Evolutionary conservation across 2,329 filamentous ascomycete species (phyloP).

Genomic region (Sclerotinia minor): DNA sequence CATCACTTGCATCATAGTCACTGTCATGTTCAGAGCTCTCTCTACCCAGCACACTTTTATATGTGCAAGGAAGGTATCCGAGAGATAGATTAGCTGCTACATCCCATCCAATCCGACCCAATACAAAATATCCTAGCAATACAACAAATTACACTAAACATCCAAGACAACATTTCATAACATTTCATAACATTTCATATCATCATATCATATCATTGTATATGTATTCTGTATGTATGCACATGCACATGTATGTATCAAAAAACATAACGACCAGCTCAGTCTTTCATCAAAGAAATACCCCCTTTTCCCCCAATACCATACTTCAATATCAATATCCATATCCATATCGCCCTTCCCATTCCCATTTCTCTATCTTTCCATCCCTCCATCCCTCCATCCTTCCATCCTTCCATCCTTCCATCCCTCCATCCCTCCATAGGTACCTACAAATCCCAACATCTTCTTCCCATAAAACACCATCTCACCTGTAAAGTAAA

Average conservation of each 20-base stretch:
- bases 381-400: no score
- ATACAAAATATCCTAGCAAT: neutral
- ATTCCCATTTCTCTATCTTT: neutral
- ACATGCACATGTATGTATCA: neutral
- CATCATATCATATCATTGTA: neutral
- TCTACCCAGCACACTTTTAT: neutral
- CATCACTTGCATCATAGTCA: neutral
- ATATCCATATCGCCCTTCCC: conserved; percentile 1
- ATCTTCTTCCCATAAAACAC: conserved; percentile 5
- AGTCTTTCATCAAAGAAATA: neutral
- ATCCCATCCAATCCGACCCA: no score
- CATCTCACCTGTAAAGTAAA: neutral
- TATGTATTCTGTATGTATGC: conserved; percentile 3
- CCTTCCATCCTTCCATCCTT: neutral
- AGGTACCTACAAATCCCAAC: neutral
- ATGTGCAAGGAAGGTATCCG: neutral
- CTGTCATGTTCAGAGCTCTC: neutral
- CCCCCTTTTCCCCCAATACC: neutral
- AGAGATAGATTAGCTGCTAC: neutral
- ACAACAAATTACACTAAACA: neutral
- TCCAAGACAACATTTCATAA: neutral
- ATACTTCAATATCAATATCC: neutral
- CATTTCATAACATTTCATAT: neutral
- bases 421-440: neutral
- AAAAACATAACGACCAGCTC: neutral